A percentile compares a stretch with the other conserved stretches of the same genome.
Conservation (phyloP, 805 yeast genomes). For the Zygotorulaspora florentina region DNA sequence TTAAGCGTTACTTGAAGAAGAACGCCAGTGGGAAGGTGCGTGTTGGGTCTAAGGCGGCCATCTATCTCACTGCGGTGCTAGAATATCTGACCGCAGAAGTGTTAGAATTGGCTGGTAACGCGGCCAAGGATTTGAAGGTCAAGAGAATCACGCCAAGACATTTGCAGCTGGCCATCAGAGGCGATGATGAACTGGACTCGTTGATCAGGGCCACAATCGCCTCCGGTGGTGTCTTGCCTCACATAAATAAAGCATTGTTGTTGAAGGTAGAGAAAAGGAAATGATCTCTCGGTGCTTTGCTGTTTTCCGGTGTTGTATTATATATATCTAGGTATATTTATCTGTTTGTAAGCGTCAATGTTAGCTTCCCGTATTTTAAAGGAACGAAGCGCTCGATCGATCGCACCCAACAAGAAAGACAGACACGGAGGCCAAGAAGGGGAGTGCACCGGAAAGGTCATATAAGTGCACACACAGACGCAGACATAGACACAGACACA, state of each 20-base stretch:
- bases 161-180: constrained; percentile 93
- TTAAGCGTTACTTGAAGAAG: constrained; percentile 89
- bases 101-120: constrained; percentile 95
- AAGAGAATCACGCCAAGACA: constrained; percentile 98
- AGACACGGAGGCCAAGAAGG: not conserved
- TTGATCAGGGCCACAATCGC: constrained; percentile 94
- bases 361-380: not conserved
- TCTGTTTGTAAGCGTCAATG: constrained; percentile 2
- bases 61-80: constrained; percentile 90
- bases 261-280: constrained; percentile 56
- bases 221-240: constrained; percentile 97
- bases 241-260: constrained; percentile 76
- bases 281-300: not conserved
- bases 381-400: not conserved
- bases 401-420: not conserved
- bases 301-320: constrained; percentile 3
- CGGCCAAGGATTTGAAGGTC: constrained; percentile 91
- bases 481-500: too few species aligned
- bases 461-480: too few species aligned
- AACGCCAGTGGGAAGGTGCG: constrained; percentile 82
- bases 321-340: constrained; percentile 1
- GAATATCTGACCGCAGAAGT: constrained; percentile 97
- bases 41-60: constrained; percentile 93
- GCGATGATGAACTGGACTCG: constrained; percentile 95
- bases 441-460: not conserved